Evolutionary conservation across 306 rosid species (phyloP).

Genomic region (Ormosia semicastrata): DNA sequence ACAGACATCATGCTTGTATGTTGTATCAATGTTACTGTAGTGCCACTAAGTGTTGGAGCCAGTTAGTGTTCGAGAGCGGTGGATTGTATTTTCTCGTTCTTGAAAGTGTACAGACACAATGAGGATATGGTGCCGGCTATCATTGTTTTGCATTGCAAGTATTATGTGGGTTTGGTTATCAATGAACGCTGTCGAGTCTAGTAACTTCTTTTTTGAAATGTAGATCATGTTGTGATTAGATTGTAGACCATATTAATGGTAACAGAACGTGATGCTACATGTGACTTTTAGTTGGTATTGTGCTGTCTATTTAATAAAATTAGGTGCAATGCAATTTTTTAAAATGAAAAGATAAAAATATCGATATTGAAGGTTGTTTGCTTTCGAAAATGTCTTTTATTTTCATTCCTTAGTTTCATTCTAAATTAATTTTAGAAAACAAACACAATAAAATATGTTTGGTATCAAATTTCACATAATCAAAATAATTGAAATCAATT

Average conservation of each 20-base stretch:
- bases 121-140: not conserved
- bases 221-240: not conserved
- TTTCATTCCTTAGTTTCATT: too few species aligned
- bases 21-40: conserved; percentile 11
- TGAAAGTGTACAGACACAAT: conserved; percentile 10
- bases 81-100: not conserved
- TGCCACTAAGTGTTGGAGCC: not conserved
- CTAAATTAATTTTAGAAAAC: too few species aligned
- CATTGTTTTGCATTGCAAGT: not conserved
- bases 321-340: too few species aligned
- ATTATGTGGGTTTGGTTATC: not conserved
- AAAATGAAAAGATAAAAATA: too few species aligned
- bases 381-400: too few species aligned
- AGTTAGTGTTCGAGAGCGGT: not conserved
- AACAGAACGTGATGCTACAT: too few species aligned
- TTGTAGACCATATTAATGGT: not conserved
- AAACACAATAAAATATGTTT: too few species aligned
- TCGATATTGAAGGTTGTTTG: too few species aligned
- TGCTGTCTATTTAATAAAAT: too few species aligned
- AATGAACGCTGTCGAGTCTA: not conserved
- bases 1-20: not conserved
- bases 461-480: too few species aligned
- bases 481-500: too few species aligned
- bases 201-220: not conserved
- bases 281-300: too few species aligned